Percentiles rank a stretch among this genome's conserved stretches.
These are phyloP conservation scores for Smithsoniella earleae DNA, from an alignment of 163 green algal genomes.

Conservation along the genomic window DNA sequence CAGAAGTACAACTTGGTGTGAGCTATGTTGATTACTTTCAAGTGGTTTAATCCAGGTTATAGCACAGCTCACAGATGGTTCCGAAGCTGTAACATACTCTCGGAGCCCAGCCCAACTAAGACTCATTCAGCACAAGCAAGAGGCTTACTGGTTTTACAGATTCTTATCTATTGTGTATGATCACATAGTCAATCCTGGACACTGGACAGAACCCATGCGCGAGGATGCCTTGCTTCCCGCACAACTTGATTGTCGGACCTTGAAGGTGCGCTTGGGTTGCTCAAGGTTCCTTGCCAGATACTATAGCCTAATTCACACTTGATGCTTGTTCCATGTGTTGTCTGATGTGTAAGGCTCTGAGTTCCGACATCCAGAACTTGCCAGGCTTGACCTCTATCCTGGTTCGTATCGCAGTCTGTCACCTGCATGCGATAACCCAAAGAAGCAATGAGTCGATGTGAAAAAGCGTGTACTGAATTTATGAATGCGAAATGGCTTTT, in stretches of 20 bases:
- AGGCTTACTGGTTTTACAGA: constrained; percentile 81
- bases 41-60: too few relatives aligned
- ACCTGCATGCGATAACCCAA: too few relatives aligned
- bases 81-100: constrained; percentile 22
- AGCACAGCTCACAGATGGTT: too few relatives aligned
- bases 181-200: constrained; percentile 65
- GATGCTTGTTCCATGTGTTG: not conserved
- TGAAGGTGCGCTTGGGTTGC: constrained; percentile 61
- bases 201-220: constrained; percentile 92
- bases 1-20: too few relatives aligned
- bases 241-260: constrained; percentile 55
- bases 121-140: constrained; percentile 88
- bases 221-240: constrained; percentile 70
- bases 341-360: not conserved
- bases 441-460: too few relatives aligned
- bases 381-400: too few relatives aligned
- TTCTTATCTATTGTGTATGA: constrained; percentile 69
- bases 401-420: too few relatives aligned
- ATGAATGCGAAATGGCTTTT: too few relatives aligned
- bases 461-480: too few relatives aligned
- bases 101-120: constrained; percentile 29
- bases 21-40: too few relatives aligned
- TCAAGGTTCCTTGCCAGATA: too few relatives aligned
- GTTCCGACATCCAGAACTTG: too few relatives aligned
- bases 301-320: not conserved